Evolutionary conservation across 2,329 filamentous ascomycete species (phyloP).

Genomic region (Cryphonectria radicalis): DNA sequence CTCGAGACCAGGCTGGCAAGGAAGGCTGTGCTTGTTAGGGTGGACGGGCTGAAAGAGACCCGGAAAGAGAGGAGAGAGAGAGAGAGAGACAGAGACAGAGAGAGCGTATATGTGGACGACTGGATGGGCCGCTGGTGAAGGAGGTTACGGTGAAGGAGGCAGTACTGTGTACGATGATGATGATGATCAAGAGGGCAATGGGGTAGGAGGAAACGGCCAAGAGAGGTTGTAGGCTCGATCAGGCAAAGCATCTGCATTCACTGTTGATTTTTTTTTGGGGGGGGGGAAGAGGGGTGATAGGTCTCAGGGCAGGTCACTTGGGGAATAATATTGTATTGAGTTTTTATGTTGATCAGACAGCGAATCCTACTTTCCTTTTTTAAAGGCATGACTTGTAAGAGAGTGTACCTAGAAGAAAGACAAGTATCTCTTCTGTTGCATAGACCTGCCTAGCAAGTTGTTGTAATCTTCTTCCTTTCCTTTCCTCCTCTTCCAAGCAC

Average conservation of each 20-base stretch:
- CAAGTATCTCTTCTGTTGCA: too few relatives aligned
- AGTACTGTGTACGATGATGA: not conserved
- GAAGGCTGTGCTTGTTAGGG: constrained; percentile 86
- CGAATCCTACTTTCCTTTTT: constrained; percentile 24
- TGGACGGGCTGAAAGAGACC: constrained; percentile 7
- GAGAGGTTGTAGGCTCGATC: not conserved
- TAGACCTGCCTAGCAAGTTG: too few relatives aligned
- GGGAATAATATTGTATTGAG: constrained; percentile 25
- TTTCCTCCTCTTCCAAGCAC: too few relatives aligned
- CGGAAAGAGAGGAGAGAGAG: too few relatives aligned
- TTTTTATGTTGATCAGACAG: constrained; percentile 22
- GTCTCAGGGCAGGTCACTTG: constrained; percentile 28
- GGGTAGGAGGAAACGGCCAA: not conserved
- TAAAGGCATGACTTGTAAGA: not conserved
- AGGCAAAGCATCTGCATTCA: constrained; percentile 28
- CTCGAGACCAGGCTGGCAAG: constrained; percentile 76
- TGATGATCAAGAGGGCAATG: not conserved
- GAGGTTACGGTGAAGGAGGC: not conserved
- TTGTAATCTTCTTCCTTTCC: too few relatives aligned
- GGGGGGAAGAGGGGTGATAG: constrained; percentile 7
- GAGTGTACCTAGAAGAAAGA: too few relatives aligned
- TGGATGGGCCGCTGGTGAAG: not conserved
- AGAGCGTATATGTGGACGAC: not conserved
- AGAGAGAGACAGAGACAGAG: too few relatives aligned
- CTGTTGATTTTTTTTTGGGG: not conserved